phyloP scores from a whole-genome alignment of 2,329 filamentous ascomycete genomes.

The Orbilia javanica region DNA sequence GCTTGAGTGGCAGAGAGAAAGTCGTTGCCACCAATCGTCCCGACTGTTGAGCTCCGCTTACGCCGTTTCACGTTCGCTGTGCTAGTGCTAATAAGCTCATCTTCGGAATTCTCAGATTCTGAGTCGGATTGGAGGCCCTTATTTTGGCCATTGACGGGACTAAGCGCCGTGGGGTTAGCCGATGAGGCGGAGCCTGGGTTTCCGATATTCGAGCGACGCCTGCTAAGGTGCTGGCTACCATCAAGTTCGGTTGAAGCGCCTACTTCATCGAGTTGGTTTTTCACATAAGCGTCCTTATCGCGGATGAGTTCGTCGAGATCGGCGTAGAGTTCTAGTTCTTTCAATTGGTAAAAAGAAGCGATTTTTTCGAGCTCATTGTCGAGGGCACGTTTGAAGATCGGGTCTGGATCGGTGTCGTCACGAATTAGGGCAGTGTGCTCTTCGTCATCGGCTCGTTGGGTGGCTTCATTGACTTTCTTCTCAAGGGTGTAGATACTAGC shows the following conservation, averaged over 20 bases:
- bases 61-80: conserved; percentile 28
- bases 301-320: conserved; percentile 82
- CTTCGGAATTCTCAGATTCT: conserved; percentile 52
- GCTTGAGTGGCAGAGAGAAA: conserved; percentile 19
- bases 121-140: conserved; percentile 49
- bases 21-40: conserved; percentile 52
- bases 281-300: conserved; percentile 78
- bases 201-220: conserved; percentile 7
- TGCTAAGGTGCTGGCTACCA: conserved; percentile 33
- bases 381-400: conserved; percentile 82
- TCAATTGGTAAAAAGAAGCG: conserved; percentile 86
- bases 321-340: conserved; percentile 86
- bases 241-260: conserved; percentile 48
- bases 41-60: conserved; percentile 34
- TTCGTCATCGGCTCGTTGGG: conserved; percentile 72
- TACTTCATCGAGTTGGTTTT: conserved; percentile 68
- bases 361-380: conserved; percentile 95
- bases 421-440: conserved; percentile 87
- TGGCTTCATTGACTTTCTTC: conserved; percentile 72
- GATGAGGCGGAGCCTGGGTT: background rate
- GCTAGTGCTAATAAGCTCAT: conserved; percentile 47
- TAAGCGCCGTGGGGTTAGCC: conserved; percentile 32
- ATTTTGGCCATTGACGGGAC: conserved; percentile 31
- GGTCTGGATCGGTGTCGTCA: conserved; percentile 78
- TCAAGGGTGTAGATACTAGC: conserved; percentile 94